Evolutionary conservation across 345 rosid genomes (phyloP).

Genomic region (Microthlaspi erraticum): DNA sequence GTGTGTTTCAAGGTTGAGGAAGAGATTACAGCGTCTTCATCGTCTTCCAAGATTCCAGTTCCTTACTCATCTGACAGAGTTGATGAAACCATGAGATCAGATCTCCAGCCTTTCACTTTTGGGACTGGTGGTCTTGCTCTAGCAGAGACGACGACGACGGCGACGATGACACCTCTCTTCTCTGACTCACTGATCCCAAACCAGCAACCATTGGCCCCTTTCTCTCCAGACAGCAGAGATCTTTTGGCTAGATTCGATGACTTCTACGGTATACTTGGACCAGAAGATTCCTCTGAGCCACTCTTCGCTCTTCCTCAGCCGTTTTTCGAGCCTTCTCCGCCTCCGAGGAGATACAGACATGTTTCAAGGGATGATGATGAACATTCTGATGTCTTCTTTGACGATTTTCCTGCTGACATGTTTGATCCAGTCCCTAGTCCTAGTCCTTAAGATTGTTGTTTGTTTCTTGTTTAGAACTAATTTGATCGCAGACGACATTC

Average conservation of each 20-base stretch:
- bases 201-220: slow-evolving; percentile 48
- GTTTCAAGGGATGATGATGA: slow-evolving; percentile 47
- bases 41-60: slow-evolving; percentile 24
- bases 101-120: slow-evolving; percentile 44
- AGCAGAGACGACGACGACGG: slow-evolving; percentile 25
- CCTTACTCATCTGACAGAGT: slow-evolving; percentile 43
- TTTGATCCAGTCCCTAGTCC: slow-evolving; percentile 60
- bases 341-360: slow-evolving; percentile 40
- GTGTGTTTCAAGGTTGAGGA: slow-evolving; percentile 48
- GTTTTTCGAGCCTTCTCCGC: slow-evolving; percentile 50
- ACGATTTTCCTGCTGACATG: slow-evolving; percentile 76
- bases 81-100: slow-evolving; percentile 40
- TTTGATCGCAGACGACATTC: background rate
- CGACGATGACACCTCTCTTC: slow-evolving; percentile 24
- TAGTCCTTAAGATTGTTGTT: slow-evolving; percentile 49
- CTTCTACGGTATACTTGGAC: slow-evolving; percentile 57
- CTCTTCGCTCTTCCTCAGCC: slow-evolving; percentile 50
- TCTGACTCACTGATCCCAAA: slow-evolving; percentile 39
- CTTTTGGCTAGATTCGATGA: slow-evolving; percentile 62
- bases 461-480: slow-evolving; percentile 25
- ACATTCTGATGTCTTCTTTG: slow-evolving; percentile 63
- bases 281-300: slow-evolving; percentile 50
- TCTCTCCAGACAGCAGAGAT: slow-evolving; percentile 63
- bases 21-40: slow-evolving; percentile 38
- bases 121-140: slow-evolving; percentile 38